Evolutionary conservation across 768 basidiomycete genomes (phyloP), one percentile per base, ranked within the genome.

Genomic region (Calocera cornea): DNA sequence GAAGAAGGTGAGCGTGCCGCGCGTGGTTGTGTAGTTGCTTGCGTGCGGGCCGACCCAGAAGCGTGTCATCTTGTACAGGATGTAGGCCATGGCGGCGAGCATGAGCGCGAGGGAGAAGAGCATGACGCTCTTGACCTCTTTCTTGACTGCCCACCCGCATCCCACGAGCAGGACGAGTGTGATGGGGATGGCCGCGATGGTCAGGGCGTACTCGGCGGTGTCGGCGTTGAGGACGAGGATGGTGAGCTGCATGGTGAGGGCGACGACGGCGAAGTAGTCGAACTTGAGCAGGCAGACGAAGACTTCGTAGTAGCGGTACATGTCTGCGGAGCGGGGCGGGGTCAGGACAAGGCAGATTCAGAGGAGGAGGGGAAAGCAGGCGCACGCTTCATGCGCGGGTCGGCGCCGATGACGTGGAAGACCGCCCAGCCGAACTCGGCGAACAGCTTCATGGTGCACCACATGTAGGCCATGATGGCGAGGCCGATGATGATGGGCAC

Each of bases 351-450:
- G n/a, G 27, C 64, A 44, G 50, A 71, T 31, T 2, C 24, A 68
- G 66, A 54, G 41, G 44, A 67, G 16, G 38, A 60, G 67, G 29
- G 68, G 44, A 27, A 64, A 64, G 2, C 66, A 34, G 10, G 29
- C 85, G 67, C 70, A 90, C 91, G 83, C 78, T 92, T 92, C 84
- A 89, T 86, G 71, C 81, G 87, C 11, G 88, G 88, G 71, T 91
- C 89, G 38, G 91, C 91, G 33, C 72, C 90, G 24, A 92, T 90
- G 38, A 89, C 85, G 73, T 92, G 91, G 80, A 93, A 93, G 73
- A 93, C 89, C 41, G 89, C 90, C 92, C 91, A 93, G 49, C 91
- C 91, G 73, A 93, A 93, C 77, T 93, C 91, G 50, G 78, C 81
- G 71, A 87, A 93, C 2, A 93, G 82, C 71, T 85, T 77, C 71